Evolutionary conservation across 192 early-diverging fungal species (phyloP), one percentile per base, ranked within the genome.

Genomic region (Coemansia sp.): DNA sequence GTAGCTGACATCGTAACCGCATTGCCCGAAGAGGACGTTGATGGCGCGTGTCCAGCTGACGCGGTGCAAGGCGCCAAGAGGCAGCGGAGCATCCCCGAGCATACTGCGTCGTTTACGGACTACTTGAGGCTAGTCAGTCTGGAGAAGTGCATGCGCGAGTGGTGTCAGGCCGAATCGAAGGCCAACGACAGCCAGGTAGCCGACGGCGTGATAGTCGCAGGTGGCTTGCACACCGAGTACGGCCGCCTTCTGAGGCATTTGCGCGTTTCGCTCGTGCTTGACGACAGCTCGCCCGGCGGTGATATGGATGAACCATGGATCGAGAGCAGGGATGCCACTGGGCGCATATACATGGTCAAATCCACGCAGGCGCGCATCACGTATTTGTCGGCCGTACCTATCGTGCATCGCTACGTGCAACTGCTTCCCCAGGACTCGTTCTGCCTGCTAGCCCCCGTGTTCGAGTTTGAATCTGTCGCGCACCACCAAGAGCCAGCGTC

Each of bases 321-420:
- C 27, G 76, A 85, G 37, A 70, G 83, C 48, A 71, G 61, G 14
- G 83, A 85, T 51, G 33, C 67, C 8, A 42, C 64, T 68, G 83
- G 72, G 3, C 73, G 79, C 21, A 81, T 82, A 10, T 93, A 90
- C 68, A 77, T 77, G 7, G 84, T 94, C 2, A 62, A 77, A 4
- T 24, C 79, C 0, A 94, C 93, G 0, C 86, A 89, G 9, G 95
- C 95, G 0, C 78, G 81, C 2, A 84, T 93, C 6, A 93, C 93
- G 0, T 75, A 90, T 29, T 73, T 89, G 42, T 90, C 89, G 1
- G 85, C 94, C 8, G 69, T 93, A 2, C 41, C 76, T 1, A 71
- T 90, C 0, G 40, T 98, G 0, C 53, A 92, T 77, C 82, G 85
- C 34, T 98, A 93, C 63, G 95, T 94, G 63, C 81, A 76, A 35